Conservation (phyloP, 179 eudicot species). For the Carnegiea gigantea region DNA sequence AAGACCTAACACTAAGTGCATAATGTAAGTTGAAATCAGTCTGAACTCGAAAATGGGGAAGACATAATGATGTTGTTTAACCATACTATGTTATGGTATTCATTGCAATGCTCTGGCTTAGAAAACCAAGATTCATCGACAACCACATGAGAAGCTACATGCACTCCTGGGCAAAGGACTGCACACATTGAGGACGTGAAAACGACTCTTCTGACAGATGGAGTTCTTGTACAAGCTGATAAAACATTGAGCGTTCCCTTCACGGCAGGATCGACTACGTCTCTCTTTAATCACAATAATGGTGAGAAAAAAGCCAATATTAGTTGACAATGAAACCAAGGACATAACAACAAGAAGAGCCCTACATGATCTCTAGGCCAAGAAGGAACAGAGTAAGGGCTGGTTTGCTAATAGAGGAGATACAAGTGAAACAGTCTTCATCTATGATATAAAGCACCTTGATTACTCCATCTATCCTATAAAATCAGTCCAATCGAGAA, state of each 20-base stretch:
- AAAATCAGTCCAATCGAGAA: too few species aligned
- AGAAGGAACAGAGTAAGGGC: too few species aligned
- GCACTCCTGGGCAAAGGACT: background rate
- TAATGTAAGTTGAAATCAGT: too few species aligned
- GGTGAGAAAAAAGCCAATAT: background rate
- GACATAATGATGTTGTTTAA: background rate
- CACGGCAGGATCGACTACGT: constrained; percentile 25
- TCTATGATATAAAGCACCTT: too few species aligned
- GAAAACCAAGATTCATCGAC: constrained; percentile 21
- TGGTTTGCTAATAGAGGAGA: too few species aligned
- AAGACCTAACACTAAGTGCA: too few species aligned
- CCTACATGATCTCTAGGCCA: too few species aligned
- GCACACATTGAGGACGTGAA: background rate
- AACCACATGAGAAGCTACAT: background rate
- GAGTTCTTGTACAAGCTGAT: constrained; percentile 12
- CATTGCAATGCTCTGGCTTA: constrained; percentile 10
- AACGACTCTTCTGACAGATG: constrained; percentile 17
- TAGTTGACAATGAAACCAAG: background rate
- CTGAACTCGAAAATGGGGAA: too few species aligned
- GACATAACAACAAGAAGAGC: background rate
- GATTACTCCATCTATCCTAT: too few species aligned
- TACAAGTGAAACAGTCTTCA: too few species aligned
- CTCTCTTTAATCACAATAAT: constrained; percentile 5
- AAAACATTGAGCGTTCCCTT: constrained; percentile 30
- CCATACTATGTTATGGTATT: background rate